Percentiles rank a stretch among this genome's conserved stretches.
phyloP scores from a whole-genome alignment of 768 basidiomycete species.

The Coprinopsis cinerea region DNA sequence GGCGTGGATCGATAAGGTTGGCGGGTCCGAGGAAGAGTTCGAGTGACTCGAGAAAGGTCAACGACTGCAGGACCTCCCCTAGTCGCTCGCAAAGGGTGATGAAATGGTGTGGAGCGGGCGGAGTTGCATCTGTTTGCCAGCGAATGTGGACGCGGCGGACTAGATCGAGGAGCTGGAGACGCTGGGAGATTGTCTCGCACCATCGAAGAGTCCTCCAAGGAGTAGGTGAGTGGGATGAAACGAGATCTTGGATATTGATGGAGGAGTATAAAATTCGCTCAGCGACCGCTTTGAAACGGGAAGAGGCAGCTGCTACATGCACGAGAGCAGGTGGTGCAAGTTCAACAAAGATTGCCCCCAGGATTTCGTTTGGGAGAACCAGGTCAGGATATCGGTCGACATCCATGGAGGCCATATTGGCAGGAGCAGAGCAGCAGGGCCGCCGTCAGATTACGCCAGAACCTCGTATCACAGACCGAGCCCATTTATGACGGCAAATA shows the following conservation, averaged over 20 bases:
- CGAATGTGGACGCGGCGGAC: slow-evolving; percentile 45
- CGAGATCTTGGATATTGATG: slow-evolving; percentile 40
- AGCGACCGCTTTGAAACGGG: slow-evolving; percentile 43
- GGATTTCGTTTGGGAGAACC: slow-evolving; percentile 51
- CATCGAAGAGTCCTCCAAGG: slow-evolving; percentile 42
- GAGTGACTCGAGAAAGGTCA: slow-evolving; percentile 43
- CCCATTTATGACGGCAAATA: slow-evolving; percentile 31
- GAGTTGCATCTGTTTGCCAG: slow-evolving; percentile 43
- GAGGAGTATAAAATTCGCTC: slow-evolving; percentile 55
- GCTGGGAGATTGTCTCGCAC: slow-evolving; percentile 44
- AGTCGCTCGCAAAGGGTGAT: slow-evolving; percentile 35
- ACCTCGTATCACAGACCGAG: slow-evolving; percentile 9
- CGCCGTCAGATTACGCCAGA: slow-evolving; percentile 2
- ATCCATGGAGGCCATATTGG: slow-evolving; percentile 2
- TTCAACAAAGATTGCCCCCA: slow-evolving; percentile 40
- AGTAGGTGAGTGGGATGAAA: slow-evolving; percentile 34
- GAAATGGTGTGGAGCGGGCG: slow-evolving; percentile 25
- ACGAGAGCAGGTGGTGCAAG: slow-evolving; percentile 33
- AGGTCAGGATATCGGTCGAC: slow-evolving; percentile 14
- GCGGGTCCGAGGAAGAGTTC: slow-evolving; percentile 49
- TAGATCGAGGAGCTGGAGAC: slow-evolving; percentile 40
- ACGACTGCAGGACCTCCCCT: slow-evolving; percentile 27
- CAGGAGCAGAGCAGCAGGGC: slow-evolving; percentile 1
- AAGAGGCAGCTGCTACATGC: slow-evolving; percentile 39
- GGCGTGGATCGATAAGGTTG: slow-evolving; percentile 24